Base-by-base conservation (phyloP, 495 filamentous ascomycete genomes). In the Neurospora tetraspora region DNA sequence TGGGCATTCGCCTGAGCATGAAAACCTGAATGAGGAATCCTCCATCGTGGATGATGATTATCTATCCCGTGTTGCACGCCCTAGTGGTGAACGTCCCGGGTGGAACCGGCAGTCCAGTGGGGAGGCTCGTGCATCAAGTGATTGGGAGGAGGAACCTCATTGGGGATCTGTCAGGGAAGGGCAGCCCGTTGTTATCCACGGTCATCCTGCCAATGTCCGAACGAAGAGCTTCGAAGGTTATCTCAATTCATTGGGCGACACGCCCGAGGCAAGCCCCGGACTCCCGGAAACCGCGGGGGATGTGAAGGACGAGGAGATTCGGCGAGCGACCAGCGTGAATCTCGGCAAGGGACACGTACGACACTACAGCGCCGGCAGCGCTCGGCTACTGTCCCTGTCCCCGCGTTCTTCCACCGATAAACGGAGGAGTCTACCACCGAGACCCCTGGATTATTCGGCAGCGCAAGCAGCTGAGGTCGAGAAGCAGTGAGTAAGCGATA, bases 311-410 rank as follows among this genome's bases (percentile, higher is more conserved):
- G 74, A 69, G 16, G 78, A 78, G 20, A 77, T 92, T 39, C 85
- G 88, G 42, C 88, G 91, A 71, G 89, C 92, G 16, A 88, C 88
- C 11, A 91, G 91, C 76, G 80, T 92, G 59, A 87, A 90, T 73
- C 82, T 89, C 70, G 89, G 86, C 39, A 88, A 86, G 74, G 82
- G 85, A 4, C 91, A 94, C 76, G 86, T 80, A 23, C 83, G 91
- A n/a, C 90, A 89, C 68, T 88, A 92, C 75, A 93, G 90, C 72
- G 90, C 91, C 23, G 92, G 91, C 31, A 92, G 89, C 79, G 91
- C 91, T 5, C 89, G 87, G 77, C 80, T 94, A 14, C 78, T 93
- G 42, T 88, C 92, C 71, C 83, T 93, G 37, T 87, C 86, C 2
- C 84, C 86, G 39, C 82, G 86, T 8, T 77, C 78, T 61, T 86